Conservation (phyloP, 768 basidiomycete species). For the Xanthoconium stramineum region DNA sequence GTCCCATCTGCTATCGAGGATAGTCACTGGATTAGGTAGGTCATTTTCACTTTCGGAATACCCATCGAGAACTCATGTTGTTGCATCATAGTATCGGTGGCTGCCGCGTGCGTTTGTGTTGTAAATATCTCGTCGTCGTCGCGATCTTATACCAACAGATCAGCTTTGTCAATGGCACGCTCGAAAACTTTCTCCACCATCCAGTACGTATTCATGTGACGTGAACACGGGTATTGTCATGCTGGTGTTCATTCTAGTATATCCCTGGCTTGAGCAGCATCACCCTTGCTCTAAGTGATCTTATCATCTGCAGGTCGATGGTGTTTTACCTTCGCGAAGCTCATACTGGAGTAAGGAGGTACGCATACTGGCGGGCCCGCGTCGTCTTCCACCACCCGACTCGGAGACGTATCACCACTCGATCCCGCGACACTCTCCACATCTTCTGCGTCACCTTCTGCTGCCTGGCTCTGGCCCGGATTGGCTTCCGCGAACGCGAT, state of each 20-base stretch:
- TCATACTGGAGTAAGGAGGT: not conserved
- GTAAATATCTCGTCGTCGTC: not conserved
- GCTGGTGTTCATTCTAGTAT: not conserved
- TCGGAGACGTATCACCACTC: too few relatives aligned
- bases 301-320: not conserved
- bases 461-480: too few relatives aligned
- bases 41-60: not conserved
- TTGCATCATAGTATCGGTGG: not conserved
- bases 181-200: not conserved
- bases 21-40: not conserved
- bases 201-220: not conserved
- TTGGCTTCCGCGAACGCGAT: too few relatives aligned
- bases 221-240: too few relatives aligned
- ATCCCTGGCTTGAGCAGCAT: not conserved
- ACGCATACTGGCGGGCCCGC: too few relatives aligned
- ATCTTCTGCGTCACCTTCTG: too few relatives aligned
- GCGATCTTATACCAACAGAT: not conserved
- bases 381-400: too few relatives aligned
- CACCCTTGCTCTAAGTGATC: not conserved
- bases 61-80: too few relatives aligned
- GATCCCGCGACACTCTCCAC: too few relatives aligned
- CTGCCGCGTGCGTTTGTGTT: not conserved
- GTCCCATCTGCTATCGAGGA: not conserved
- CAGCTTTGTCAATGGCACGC: not conserved
- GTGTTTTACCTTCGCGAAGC: too few relatives aligned